Evolutionary conservation across 2,329 filamentous ascomycete genomes (phyloP).

Genomic region (Fusarium drepaniforme): DNA sequence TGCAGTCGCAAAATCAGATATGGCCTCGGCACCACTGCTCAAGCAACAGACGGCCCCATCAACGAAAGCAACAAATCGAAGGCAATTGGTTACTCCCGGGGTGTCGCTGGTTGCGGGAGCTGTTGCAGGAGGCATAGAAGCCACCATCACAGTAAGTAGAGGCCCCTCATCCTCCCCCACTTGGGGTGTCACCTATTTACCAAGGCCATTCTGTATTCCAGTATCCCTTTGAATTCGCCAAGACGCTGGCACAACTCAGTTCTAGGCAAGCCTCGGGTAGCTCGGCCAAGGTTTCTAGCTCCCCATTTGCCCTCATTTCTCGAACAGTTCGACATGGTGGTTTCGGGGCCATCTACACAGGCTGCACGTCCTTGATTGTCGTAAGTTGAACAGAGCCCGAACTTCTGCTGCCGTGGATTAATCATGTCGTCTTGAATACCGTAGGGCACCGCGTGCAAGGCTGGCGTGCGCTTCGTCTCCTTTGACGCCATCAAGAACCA

Average conservation of each 20-base stretch:
- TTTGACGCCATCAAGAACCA: not conserved
- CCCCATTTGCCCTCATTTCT: not conserved
- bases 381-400: not conserved
- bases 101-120: not conserved
- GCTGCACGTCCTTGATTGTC: not conserved
- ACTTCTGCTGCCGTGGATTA: no score
- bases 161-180: not conserved
- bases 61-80: not conserved
- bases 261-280: no score
- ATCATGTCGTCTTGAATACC: no score
- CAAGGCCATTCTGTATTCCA: not conserved
- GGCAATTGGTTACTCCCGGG: not conserved
- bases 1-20: no score
- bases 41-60: not conserved
- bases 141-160: not conserved
- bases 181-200: not conserved
- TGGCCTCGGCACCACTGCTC: no score
- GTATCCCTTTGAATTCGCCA: not conserved
- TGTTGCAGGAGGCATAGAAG: not conserved
- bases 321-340: not conserved
- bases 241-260: not conserved
- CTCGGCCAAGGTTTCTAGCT: not conserved
- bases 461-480: not conserved
- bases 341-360: not conserved
- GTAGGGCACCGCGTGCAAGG: not conserved